Conservation (phyloP, 495 filamentous ascomycete genomes). For the Xylaria castorea region DNA sequence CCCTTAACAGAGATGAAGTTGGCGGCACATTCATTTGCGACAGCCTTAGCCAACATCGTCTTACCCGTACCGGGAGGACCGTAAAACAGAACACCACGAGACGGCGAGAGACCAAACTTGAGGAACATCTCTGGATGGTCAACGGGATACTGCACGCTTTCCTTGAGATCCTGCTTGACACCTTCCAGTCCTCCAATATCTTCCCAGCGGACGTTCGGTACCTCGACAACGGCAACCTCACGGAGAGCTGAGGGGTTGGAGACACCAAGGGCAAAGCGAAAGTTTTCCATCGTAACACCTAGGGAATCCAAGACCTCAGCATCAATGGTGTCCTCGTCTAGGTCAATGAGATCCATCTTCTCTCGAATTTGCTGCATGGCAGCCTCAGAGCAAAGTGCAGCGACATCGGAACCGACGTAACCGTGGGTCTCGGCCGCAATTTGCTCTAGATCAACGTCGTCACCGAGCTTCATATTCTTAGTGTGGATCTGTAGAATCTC, state of each 20-base stretch:
- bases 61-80: slow-evolving; percentile 99
- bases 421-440: slow-evolving; percentile 98
- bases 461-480: slow-evolving; percentile 99
- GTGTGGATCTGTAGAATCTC: slow-evolving; percentile 99
- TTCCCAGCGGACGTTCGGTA: slow-evolving; percentile 99
- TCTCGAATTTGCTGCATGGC: slow-evolving; percentile 99
- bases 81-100: slow-evolving; percentile 98
- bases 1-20: slow-evolving; percentile 99
- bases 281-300: slow-evolving; percentile 99
- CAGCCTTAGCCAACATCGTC: slow-evolving; percentile 98
- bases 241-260: slow-evolving; percentile 98
- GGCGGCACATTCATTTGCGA: slow-evolving; percentile 98
- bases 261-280: slow-evolving; percentile 96
- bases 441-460: slow-evolving; percentile 95
- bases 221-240: slow-evolving; percentile 98
- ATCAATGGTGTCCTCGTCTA: slow-evolving; percentile 98
- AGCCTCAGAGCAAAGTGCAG: slow-evolving; percentile 98
- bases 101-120: slow-evolving; percentile 98
- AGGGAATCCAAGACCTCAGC: slow-evolving; percentile 97
- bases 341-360: slow-evolving; percentile 99
- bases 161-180: slow-evolving; percentile 99
- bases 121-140: slow-evolving; percentile 99
- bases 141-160: slow-evolving; percentile 98
- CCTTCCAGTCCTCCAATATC: slow-evolving; percentile 98
- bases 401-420: slow-evolving; percentile 98